Evolutionary conservation across 129 eudicot genomes (phyloP).

Genomic region (Arctium lappa): DNA sequence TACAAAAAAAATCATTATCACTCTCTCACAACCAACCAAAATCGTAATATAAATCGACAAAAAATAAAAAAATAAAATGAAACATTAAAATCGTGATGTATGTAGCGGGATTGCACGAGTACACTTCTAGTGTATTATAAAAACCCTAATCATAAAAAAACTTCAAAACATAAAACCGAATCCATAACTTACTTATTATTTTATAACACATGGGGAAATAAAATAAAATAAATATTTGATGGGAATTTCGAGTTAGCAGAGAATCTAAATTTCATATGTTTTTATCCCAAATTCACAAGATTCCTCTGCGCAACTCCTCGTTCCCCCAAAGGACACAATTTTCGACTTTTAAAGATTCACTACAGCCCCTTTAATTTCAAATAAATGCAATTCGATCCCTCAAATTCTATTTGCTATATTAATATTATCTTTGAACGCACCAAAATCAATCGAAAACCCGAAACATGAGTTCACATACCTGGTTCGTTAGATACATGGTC

Average conservation of each 20-base stretch:
- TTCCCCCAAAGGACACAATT: conserved; percentile 11
- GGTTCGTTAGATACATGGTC: not conserved
- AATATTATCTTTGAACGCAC: not conserved
- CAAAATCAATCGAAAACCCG: not conserved
- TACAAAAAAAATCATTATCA: too few species aligned
- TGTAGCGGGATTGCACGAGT: too few species aligned
- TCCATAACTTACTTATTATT: not conserved
- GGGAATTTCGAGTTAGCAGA: conserved; percentile 10
- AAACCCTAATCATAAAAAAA: too few species aligned
- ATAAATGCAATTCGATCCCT: not conserved
- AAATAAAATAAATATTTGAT: not conserved
- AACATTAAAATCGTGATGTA: too few species aligned
- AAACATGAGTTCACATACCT: not conserved
- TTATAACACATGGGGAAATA: conserved; percentile 9
- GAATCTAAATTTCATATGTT: conserved; percentile 18
- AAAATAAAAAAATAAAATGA: too few species aligned
- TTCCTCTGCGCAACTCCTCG: conserved; percentile 4
- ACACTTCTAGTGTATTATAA: too few species aligned
- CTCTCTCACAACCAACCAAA: too few species aligned
- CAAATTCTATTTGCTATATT: not conserved
- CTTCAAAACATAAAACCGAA: too few species aligned
- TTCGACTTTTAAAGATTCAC: not conserved
- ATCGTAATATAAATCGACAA: too few species aligned
- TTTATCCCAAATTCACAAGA: conserved; percentile 19
- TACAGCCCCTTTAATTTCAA: not conserved